These are phyloP conservation scores for Citrus maxima DNA, from an alignment of 345 rosid genomes.

Conservation along the genomic window DNA sequence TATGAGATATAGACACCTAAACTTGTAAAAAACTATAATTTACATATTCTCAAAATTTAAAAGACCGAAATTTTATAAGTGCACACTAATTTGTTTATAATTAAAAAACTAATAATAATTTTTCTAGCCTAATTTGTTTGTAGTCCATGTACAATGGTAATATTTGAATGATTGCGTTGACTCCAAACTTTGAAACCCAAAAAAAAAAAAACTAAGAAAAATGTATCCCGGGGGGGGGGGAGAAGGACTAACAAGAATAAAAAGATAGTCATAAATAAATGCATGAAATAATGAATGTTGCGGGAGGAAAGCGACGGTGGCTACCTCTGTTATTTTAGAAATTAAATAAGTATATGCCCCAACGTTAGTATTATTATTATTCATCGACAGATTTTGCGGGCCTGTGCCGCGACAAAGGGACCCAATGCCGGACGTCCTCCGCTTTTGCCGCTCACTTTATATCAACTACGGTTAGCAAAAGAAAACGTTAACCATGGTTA, in stretches of 20 bases:
- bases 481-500: neutral
- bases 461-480: neutral
- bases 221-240: no score
- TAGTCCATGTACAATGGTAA: no score
- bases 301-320: neutral
- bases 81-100: no score
- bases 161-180: no score
- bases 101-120: no score
- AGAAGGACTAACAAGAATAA: rapidly evolving
- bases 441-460: constrained; percentile 23
- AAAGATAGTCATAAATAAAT: neutral
- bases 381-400: constrained; percentile 26
- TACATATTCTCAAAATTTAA: no score
- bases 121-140: no score
- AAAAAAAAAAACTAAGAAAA: no score
- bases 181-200: neutral
- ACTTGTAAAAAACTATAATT: no score
- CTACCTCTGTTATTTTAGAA: neutral
- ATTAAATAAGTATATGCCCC: neutral
- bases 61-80: no score
- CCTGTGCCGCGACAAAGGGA: constrained; percentile 29
- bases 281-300: neutral
- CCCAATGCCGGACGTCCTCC: constrained; percentile 33
- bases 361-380: neutral
- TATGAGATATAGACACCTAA: no score